Conservation (phyloP, 148 eudicot species). For the Bassia scoparia region DNA sequence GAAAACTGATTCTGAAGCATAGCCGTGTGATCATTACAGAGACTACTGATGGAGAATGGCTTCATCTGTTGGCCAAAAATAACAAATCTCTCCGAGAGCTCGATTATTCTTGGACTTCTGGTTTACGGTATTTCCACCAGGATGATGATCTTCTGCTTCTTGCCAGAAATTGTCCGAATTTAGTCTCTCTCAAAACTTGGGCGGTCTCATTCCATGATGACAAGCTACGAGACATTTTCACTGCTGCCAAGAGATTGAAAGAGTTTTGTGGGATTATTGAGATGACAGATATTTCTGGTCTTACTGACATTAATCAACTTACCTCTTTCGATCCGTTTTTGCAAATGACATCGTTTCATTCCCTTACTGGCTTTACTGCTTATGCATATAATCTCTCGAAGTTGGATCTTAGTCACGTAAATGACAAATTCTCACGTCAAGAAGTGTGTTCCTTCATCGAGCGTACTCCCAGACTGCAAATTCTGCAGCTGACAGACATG, state of each 20-base stretch:
- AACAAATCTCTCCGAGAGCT: slow-evolving; percentile 56
- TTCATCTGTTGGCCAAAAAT: slow-evolving; percentile 60
- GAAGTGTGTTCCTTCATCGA: no score
- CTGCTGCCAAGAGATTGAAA: slow-evolving; percentile 46
- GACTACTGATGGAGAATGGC: slow-evolving; percentile 64
- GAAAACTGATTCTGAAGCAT: slow-evolving; percentile 58
- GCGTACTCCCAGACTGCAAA: no score
- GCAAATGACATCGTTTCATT: no score
- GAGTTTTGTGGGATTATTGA: slow-evolving; percentile 85
- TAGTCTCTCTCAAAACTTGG: slow-evolving; percentile 59
- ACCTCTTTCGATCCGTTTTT: slow-evolving; percentile 54
- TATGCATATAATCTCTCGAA: no score
- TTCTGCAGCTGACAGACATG: slow-evolving; percentile 74
- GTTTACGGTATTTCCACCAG: no score
- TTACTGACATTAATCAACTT: slow-evolving; percentile 42
- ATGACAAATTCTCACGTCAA: no score
- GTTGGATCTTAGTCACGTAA: no score
- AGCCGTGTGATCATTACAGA: slow-evolving; percentile 49
- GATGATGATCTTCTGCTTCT: slow-evolving; percentile 65
- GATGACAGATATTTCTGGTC: slow-evolving; percentile 49
- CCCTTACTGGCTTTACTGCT: no score
- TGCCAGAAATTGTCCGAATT: slow-evolving; percentile 64
- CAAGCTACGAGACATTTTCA: slow-evolving; percentile 48
- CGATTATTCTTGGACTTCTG: slow-evolving; percentile 51
- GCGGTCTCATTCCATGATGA: slow-evolving; percentile 47